These are phyloP conservation scores for Phaeoacremonium minimum DNA, from an alignment of 2,329 filamentous ascomycete genomes.

Conservation along the genomic window DNA sequence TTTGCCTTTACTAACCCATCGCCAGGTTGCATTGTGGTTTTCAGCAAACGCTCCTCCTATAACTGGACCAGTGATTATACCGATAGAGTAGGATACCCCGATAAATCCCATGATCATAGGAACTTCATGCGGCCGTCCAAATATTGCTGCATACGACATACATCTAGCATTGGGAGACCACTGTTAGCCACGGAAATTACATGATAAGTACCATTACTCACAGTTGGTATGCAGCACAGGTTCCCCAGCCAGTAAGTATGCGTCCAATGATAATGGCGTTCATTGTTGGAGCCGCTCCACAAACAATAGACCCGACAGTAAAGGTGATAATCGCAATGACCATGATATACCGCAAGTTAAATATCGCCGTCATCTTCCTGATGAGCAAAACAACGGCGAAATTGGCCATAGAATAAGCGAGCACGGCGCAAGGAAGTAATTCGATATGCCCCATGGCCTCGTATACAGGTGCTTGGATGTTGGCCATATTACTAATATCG, in stretches of 20 bases:
- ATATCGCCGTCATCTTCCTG: constrained; percentile 25
- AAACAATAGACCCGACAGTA: constrained; percentile 20
- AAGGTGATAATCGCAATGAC: constrained; percentile 19
- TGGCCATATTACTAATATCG: constrained; percentile 41
- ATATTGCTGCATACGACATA: neutral
- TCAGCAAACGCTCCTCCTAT: constrained; percentile 26
- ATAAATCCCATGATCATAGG: constrained; percentile 15
- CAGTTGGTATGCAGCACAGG: constrained; percentile 24
- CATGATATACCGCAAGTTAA: constrained; percentile 23
- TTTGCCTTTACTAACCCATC: constrained; percentile 26
- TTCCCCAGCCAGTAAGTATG: constrained; percentile 23
- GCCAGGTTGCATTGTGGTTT: constrained; percentile 31
- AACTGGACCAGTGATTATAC: constrained; percentile 13
- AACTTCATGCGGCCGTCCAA: constrained; percentile 13
- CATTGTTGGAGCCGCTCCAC: constrained; percentile 22
- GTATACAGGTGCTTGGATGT: constrained; percentile 55
- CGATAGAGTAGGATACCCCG: constrained; percentile 17
- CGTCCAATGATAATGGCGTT: constrained; percentile 24
- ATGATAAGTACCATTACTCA: too few relatives aligned
- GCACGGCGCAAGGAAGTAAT: constrained; percentile 31
- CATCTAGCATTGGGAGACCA: constrained; percentile 11
- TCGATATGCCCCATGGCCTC: constrained; percentile 36
- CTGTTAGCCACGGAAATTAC: too few relatives aligned
- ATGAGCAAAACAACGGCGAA: constrained; percentile 26
- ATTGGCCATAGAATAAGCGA: constrained; percentile 27